Conservation (phyloP, 495 filamentous ascomycete genomes). For the Penicillium egyptiacum region DNA sequence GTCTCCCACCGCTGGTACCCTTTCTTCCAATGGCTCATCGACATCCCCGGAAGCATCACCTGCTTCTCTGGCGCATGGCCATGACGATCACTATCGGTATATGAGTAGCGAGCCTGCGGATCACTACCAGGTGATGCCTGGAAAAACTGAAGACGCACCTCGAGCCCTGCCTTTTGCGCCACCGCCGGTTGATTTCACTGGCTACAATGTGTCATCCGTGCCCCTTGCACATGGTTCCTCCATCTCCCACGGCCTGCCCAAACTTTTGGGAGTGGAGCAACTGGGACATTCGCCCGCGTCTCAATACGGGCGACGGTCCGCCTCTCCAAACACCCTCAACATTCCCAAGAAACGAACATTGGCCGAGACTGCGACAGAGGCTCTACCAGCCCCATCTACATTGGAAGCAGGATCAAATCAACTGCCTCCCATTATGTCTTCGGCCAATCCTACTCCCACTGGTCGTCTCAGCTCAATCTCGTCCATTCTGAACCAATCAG, state of each 20-base stretch:
- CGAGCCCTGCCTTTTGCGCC: constrained; percentile 40
- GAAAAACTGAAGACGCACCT: constrained; percentile 28
- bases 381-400: constrained; percentile 30
- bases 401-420: constrained; percentile 46
- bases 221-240: constrained; percentile 28
- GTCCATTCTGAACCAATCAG: constrained; percentile 67
- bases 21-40: constrained; percentile 48
- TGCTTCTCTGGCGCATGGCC: constrained; percentile 52
- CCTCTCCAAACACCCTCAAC: constrained; percentile 38
- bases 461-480: constrained; percentile 73
- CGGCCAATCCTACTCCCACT: constrained; percentile 41
- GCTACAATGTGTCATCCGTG: constrained; percentile 40
- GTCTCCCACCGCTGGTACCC: constrained; percentile 42
- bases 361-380: constrained; percentile 37
- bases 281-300: constrained; percentile 34
- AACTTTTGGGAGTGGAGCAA: constrained; percentile 42
- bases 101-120: constrained; percentile 41
- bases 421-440: constrained; percentile 47
- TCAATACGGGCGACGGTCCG: constrained; percentile 42
- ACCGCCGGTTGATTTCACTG: constrained; percentile 55
- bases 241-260: constrained; percentile 41
- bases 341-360: constrained; percentile 48
- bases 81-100: constrained; percentile 58
- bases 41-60: constrained; percentile 47
- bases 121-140: constrained; percentile 29